Base-by-base conservation (phyloP, 208 protist genomes). In the Acanthamoeba sp. region DNA sequence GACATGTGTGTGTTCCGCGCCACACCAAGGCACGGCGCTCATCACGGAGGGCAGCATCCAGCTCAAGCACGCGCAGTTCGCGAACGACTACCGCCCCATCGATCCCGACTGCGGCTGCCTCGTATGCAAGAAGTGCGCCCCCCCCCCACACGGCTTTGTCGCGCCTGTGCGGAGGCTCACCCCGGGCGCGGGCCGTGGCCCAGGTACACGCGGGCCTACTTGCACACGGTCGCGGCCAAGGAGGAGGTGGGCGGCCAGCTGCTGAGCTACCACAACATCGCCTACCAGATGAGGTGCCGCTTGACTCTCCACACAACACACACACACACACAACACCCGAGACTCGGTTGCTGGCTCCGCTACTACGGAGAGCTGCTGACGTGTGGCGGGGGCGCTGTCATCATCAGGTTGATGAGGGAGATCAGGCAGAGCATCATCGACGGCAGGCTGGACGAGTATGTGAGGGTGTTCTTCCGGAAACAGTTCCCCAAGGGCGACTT, bases 201-300 rank as follows among this genome's bases (percentile, higher is more conserved):
- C n/a, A n/a, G n/a, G n/a, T n/a, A 99, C 96, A 99, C 98, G 3
- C 96, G 98, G 24, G 97, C 98, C 0, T 99, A 99, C 93, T 71
- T 99, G 16, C 97, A 99, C 95, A 95, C 96, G 84, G 97, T 99
- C 14, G 97, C 98, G 6, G 93, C 80, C 5, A 99, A 98, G 94
- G 98, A 99, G 62, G 95, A 96, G 12, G 95, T 90, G 22, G 98
- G 97, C 12, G 98, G 98, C 42, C 99, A 99, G 42, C 96, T 99
- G 76, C 87, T 99, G 32, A 99, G 98, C 29, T 98, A 98, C 89
- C 99, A 99, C 97, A 99, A 99, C 95, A 98, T 99, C 94, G 98
- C 98, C 9, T 99, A 98, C 95, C 98, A 99, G 95, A 98, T 99
- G 87, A 82, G 96, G 69, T 80, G 9, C 32, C n/a, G n/a, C n/a